Evolutionary conservation across 2,329 filamentous ascomycete genomes (phyloP).

Genomic region (Aureobasidium sp.): DNA sequence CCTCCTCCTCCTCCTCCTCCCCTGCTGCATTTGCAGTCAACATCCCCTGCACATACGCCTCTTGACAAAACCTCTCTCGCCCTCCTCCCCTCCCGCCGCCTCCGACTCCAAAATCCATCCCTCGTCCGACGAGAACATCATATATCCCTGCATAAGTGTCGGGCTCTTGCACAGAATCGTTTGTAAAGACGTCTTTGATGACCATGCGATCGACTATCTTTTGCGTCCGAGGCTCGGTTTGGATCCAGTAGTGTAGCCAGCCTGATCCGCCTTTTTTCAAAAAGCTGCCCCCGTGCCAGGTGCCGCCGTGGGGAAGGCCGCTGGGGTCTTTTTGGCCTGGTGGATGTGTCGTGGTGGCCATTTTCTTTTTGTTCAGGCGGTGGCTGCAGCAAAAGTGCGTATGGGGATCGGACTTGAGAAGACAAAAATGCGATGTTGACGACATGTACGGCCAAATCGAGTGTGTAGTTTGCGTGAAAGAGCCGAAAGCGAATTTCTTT

Average conservation of each 20-base stretch:
- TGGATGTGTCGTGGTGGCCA: no score
- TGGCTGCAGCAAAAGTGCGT: no score
- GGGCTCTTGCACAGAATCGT: neutral
- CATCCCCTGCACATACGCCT: neutral
- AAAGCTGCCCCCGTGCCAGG: neutral
- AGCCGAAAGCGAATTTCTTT: no score
- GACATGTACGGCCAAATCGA: no score
- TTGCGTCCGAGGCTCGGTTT: neutral
- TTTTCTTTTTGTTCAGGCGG: no score
- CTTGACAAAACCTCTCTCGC: neutral
- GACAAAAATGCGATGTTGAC: no score
- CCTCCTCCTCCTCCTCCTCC: no score
- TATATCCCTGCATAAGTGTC: neutral
- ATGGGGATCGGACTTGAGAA: no score
- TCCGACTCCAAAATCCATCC: neutral
- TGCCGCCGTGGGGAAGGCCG: neutral
- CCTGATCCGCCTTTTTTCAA: neutral
- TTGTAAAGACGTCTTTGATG: neutral
- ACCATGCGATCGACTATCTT: neutral
- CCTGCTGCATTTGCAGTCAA: neutral
- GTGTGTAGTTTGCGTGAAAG: no score
- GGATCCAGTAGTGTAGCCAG: neutral
- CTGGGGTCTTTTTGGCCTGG: neutral
- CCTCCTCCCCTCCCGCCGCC: neutral
- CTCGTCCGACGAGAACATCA: neutral